Evolutionary conservation across 257 asterid species (phyloP).

Genomic region (Knoxia roxburghii): DNA sequence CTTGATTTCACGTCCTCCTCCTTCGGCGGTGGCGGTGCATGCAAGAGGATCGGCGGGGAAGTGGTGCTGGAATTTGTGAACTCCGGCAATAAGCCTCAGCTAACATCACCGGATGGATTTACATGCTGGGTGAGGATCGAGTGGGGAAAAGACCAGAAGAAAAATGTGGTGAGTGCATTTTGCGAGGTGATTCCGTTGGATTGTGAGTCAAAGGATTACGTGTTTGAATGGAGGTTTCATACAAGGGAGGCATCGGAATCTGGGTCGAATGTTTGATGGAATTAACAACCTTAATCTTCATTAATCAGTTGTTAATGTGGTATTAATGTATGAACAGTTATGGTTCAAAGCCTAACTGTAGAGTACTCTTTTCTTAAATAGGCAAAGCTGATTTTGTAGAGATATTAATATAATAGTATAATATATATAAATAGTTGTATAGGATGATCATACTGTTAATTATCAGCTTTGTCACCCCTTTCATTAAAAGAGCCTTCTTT

Average conservation of each 20-base stretch:
- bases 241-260: constrained; percentile 16
- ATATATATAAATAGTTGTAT: too few relatives aligned
- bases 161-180: constrained; percentile 38
- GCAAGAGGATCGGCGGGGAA: constrained; percentile 84
- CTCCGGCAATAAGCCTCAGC: constrained; percentile 6
- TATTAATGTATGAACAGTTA: too few relatives aligned
- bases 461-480: too few relatives aligned
- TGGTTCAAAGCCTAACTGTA: too few relatives aligned
- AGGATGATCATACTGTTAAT: too few relatives aligned
- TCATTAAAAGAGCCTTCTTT: too few relatives aligned
- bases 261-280: constrained; percentile 9
- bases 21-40: constrained; percentile 21
- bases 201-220: constrained; percentile 53
- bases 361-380: too few relatives aligned
- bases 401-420: too few relatives aligned
- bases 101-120: constrained; percentile 39
- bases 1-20: constrained; percentile 36
- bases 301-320: too few relatives aligned
- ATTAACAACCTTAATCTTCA: too few relatives aligned
- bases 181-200: constrained; percentile 48
- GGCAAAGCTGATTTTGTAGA: too few relatives aligned
- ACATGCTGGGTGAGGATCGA: constrained; percentile 56
- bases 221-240: constrained; percentile 80
- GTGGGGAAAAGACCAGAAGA: constrained; percentile 65
- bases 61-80: constrained; percentile 46